phyloP scores from a whole-genome alignment of 1,139 yeast species.

The Saccharomycopsis phalli region DNA sequence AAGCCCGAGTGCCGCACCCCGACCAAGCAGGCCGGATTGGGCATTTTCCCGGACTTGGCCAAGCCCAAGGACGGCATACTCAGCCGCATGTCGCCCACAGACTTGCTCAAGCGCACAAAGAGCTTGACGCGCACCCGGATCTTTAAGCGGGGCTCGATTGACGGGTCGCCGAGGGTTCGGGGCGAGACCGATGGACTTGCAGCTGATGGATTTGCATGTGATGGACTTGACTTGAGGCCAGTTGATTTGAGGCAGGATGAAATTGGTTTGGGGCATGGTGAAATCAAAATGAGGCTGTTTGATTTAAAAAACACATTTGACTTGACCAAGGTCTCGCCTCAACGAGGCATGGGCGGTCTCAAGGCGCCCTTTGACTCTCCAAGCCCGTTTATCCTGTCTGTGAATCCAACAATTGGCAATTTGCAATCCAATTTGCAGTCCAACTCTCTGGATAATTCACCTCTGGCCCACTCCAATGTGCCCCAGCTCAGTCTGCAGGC shows the following conservation, averaged over 20 bases:
- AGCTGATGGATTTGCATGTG: too few relatives aligned
- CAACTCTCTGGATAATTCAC: too few relatives aligned
- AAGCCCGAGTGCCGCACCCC: not conserved
- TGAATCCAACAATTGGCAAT: not conserved
- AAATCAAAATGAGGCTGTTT: not conserved
- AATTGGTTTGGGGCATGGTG: not conserved
- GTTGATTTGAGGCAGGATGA: too few relatives aligned
- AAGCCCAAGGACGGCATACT: not conserved
- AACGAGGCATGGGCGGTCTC: too few relatives aligned
- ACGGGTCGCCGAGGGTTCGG: not conserved
- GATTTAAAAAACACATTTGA: not conserved
- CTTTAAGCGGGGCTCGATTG: too few relatives aligned
- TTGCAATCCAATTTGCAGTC: not conserved
- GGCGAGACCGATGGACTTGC: too few relatives aligned
- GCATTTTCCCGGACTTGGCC: not conserved
- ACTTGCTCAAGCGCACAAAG: too few relatives aligned
- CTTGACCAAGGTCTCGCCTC: not conserved
- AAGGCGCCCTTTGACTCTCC: not conserved
- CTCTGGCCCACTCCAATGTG: too few relatives aligned
- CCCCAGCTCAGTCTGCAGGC: too few relatives aligned
- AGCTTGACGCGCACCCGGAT: not conserved
- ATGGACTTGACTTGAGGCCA: too few relatives aligned
- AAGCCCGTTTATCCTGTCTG: not conserved
- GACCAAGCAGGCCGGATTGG: not conserved
- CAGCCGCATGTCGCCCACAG: not conserved